These are phyloP conservation scores for Solanum appendiculatum DNA, from an alignment of 257 asterid genomes.

Conservation along the genomic window DNA sequence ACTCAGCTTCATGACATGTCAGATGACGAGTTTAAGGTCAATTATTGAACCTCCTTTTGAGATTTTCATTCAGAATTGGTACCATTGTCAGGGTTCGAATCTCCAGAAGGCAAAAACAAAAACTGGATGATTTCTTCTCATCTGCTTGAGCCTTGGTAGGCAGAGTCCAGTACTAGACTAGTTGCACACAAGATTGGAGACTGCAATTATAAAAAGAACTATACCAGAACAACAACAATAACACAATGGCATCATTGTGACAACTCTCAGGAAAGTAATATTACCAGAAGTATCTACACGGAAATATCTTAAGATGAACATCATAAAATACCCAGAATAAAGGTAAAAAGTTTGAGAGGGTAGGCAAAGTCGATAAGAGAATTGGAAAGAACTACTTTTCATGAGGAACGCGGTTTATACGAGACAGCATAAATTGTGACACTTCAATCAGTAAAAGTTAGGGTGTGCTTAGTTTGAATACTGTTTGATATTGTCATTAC, in stretches of 20 bases:
- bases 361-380: not conserved
- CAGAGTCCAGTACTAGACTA: not conserved
- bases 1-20: constrained; percentile 76
- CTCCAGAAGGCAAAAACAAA: not conserved
- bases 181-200: not conserved
- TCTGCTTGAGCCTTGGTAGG: not conserved
- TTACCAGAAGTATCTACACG: not conserved
- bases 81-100: not conserved
- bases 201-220: not conserved
- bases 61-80: not conserved
- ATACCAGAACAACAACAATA: not conserved
- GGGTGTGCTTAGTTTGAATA: not conserved
- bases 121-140: not conserved
- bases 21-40: constrained; percentile 74
- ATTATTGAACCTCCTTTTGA: not conserved
- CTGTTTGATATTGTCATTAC: not conserved
- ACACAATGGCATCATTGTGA: not conserved
- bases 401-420: not conserved
- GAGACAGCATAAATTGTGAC: not conserved
- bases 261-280: not conserved
- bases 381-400: not conserved
- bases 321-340: not conserved
- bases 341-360: not conserved
- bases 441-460: not conserved
- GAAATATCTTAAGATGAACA: not conserved